phyloP scores from a whole-genome alignment of 805 yeast genomes.

The Schwanniomyces pseudopolymorphus region DNA sequence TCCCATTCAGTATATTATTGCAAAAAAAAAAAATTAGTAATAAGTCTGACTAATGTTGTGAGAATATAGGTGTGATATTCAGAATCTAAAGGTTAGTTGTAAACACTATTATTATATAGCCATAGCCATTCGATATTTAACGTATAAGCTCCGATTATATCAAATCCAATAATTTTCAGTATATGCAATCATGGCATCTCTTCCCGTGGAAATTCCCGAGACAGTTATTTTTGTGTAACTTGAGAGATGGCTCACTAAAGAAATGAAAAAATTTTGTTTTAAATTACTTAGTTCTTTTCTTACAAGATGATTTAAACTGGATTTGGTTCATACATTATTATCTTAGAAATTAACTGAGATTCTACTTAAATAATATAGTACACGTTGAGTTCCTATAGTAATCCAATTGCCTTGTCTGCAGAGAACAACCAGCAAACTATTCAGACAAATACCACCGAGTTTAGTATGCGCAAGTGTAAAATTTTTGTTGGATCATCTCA shows the following conservation, averaged over 20 bases:
- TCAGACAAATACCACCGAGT: neutral
- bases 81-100: too few species aligned
- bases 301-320: slow-evolving; percentile 2
- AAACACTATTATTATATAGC: too few species aligned
- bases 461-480: slow-evolving; percentile 89
- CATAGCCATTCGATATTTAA: too few species aligned
- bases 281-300: neutral
- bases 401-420: slow-evolving; percentile 2
- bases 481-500: slow-evolving; percentile 96
- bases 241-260: slow-evolving; percentile 1
- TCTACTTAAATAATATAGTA: neutral
- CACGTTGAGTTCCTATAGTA: slow-evolving; percentile 3
- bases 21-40: neutral
- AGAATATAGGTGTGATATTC: too few species aligned
- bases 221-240: neutral
- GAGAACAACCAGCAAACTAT: neutral
- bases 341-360: neutral
- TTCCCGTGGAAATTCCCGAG: neutral
- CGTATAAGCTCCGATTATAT: neutral
- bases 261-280: neutral
- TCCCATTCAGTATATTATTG: neutral
- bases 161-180: neutral
- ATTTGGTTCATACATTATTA: neutral
- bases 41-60: too few species aligned
- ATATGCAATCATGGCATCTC: neutral